phyloP scores from a whole-genome alignment of 2,329 filamentous ascomycete species.

The Cylindrodendrum hubeiense region DNA sequence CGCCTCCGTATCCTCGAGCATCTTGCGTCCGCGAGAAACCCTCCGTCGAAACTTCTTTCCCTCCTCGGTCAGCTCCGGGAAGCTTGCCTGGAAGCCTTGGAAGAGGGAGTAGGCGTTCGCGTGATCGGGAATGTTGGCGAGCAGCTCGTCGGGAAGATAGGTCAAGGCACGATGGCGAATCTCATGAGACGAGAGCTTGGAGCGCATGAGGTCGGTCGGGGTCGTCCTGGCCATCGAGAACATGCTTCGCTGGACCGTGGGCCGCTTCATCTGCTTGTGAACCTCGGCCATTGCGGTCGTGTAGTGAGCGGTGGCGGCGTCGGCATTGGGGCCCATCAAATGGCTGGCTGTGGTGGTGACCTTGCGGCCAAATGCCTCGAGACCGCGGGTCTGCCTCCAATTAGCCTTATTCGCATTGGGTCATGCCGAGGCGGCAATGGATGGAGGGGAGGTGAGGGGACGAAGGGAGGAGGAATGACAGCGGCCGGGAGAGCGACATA shows the following conservation, averaged over 20 bases:
- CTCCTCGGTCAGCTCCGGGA: constrained; percentile 79
- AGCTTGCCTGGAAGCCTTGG: constrained; percentile 92
- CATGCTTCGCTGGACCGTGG: constrained; percentile 86
- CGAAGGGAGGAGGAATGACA: constrained; percentile 20
- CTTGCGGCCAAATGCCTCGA: constrained; percentile 94
- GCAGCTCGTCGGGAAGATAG: constrained; percentile 89
- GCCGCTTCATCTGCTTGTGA: constrained; percentile 87
- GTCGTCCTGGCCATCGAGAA: constrained; percentile 92
- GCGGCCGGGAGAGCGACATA: constrained; percentile 43
- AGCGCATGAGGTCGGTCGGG: constrained; percentile 93
- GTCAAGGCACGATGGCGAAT: constrained; percentile 94
- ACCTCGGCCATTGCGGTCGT: constrained; percentile 89
- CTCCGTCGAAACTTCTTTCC: constrained; percentile 78
- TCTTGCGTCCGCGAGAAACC: constrained; percentile 80
- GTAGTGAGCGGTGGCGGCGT: constrained; percentile 75
- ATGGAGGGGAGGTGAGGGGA: constrained; percentile 3
- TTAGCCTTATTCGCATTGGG: constrained; percentile 36
- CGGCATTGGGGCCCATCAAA: constrained; percentile 77
- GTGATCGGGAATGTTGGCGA: constrained; percentile 88
- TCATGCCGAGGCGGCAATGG: constrained; percentile 32
- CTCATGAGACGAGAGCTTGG: constrained; percentile 88
- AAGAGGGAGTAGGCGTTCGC: constrained; percentile 92
- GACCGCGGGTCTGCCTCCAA: constrained; percentile 77
- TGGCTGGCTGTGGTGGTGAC: constrained; percentile 94
- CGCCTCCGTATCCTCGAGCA: constrained; percentile 75